These are phyloP conservation scores for Candida railenensis DNA, from an alignment of 805 yeast genomes.

Conservation along the genomic window DNA sequence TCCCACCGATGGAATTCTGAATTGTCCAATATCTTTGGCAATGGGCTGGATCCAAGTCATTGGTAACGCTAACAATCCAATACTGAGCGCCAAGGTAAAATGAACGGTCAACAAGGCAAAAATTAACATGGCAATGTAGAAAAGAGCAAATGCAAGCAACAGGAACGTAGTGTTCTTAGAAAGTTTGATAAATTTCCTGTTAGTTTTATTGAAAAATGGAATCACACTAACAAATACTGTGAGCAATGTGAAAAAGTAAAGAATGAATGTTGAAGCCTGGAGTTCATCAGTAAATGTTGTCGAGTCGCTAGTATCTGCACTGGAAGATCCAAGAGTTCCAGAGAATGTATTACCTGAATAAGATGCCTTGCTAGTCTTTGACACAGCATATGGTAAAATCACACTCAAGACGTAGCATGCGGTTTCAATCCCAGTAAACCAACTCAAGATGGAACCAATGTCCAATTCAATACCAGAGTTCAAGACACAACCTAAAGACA, in stretches of 20 bases:
- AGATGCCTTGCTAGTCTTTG: not conserved
- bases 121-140: slow-evolving; percentile 61
- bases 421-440: slow-evolving; percentile 28
- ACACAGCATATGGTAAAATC: slow-evolving; percentile 19
- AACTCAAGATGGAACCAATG: slow-evolving; percentile 22
- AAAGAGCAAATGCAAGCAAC: slow-evolving; percentile 48
- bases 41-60: slow-evolving; percentile 56
- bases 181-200: slow-evolving; percentile 11
- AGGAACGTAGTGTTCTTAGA: slow-evolving; percentile 22
- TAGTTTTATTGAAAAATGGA: slow-evolving; percentile 10
- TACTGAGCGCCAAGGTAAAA: slow-evolving; percentile 72
- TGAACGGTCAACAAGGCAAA: slow-evolving; percentile 78
- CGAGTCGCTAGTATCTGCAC: no score
- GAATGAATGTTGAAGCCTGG: slow-evolving; percentile 13
- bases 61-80: slow-evolving; percentile 76
- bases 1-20: not conserved
- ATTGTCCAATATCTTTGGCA: slow-evolving; percentile 11
- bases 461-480: slow-evolving; percentile 37
- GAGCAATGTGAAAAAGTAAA: slow-evolving; percentile 15
- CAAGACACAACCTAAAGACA: slow-evolving; percentile 59
- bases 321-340: no score
- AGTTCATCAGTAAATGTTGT: slow-evolving; percentile 13
- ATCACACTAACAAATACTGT: slow-evolving; percentile 13
- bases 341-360: no score
- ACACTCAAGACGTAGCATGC: slow-evolving; percentile 22